Conservation (phyloP, 148 eudicot genomes). For the Chenopodium formosanum region DNA sequence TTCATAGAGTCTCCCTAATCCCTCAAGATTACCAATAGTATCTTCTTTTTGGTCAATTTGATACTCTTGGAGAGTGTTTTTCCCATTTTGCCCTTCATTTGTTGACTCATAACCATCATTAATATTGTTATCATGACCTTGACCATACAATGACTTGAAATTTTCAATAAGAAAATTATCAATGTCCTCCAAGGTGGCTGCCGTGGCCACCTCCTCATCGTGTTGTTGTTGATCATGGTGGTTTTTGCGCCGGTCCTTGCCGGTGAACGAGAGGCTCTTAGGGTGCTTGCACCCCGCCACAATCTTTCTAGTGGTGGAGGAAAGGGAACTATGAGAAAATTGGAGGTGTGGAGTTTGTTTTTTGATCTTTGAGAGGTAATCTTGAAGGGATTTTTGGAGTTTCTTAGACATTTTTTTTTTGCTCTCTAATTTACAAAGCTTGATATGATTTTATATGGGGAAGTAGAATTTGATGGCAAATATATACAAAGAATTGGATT, state of each 20-base stretch:
- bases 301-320: conserved; percentile 42
- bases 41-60: conserved; percentile 3
- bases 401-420: conserved; percentile 45
- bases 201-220: conserved; percentile 27
- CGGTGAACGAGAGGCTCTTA: conserved; percentile 41
- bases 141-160: conserved; percentile 50
- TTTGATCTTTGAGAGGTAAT: conserved; percentile 53
- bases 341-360: conserved; percentile 38
- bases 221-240: background rate
- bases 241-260: conserved; percentile 2
- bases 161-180: conserved; percentile 61
- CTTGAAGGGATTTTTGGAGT: conserved; percentile 50
- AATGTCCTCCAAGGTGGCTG: conserved; percentile 58
- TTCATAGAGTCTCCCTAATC: conserved; percentile 21
- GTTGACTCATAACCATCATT: background rate
- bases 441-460: background rate
- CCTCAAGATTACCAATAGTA: background rate
- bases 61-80: background rate
- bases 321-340: conserved; percentile 38
- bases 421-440: background rate
- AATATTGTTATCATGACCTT: conserved; percentile 18
- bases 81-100: background rate
- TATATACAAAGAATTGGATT: background rate
- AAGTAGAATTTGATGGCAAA: background rate
- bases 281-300: conserved; percentile 51